A percentile compares a stretch with the other conserved stretches of the same genome.
Conservation (phyloP, 2,329 filamentous ascomycete species). For the Aspergillus pseudotamarii region DNA sequence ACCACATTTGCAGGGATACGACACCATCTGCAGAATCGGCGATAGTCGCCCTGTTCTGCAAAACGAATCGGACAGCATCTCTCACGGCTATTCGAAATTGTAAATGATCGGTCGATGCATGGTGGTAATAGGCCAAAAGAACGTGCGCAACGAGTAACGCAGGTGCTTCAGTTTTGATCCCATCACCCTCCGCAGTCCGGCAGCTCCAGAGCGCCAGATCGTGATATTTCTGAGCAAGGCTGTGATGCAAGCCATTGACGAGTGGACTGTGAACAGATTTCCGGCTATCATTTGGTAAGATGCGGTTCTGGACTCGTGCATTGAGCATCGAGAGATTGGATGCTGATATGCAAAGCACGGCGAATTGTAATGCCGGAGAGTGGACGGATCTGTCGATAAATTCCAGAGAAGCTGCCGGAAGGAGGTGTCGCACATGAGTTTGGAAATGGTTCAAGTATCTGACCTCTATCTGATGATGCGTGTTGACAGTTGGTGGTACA, state of each 20-base stretch:
- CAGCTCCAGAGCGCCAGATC: constrained; percentile 4
- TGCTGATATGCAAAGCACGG: constrained; percentile 17
- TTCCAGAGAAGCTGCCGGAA: constrained; percentile 4
- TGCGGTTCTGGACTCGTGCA: constrained; percentile 11
- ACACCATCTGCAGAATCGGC: neutral
- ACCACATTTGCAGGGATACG: constrained; percentile 24
- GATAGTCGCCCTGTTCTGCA: constrained; percentile 1
- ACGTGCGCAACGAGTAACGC: constrained; percentile 6
- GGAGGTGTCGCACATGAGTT: constrained; percentile 14
- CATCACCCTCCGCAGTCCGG: neutral
- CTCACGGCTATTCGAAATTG: constrained; percentile 15
- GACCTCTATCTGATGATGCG: neutral
- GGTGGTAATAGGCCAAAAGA: constrained; percentile 20
- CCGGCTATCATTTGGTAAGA: neutral
- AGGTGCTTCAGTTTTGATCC: neutral
- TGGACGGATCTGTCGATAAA: neutral
- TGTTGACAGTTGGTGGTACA: neutral
- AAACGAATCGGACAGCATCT: constrained; percentile 15
- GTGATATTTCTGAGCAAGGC: constrained; percentile 9
- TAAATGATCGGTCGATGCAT: constrained; percentile 18
- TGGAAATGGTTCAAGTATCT: constrained; percentile 13
- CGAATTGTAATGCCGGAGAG: constrained; percentile 1
- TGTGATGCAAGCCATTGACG: constrained; percentile 8
- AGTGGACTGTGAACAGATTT: constrained; percentile 8
- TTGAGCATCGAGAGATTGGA: constrained; percentile 21